Evolutionary conservation across 139 green algal species (phyloP).

Genomic region (Chlorella sp.): DNA sequence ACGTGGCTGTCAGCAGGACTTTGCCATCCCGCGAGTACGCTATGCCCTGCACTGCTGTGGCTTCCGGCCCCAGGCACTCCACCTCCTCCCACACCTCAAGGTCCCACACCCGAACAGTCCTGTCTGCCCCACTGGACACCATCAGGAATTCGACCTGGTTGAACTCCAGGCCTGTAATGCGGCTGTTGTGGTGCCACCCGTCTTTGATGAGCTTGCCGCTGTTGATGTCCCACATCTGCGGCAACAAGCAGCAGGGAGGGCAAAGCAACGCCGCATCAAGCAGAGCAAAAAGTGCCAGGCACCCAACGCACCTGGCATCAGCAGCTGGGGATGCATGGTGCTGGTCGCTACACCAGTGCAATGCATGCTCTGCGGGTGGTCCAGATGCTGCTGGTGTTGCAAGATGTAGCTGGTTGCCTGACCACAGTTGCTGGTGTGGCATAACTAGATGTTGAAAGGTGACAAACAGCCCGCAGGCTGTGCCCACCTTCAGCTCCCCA

Average conservation of each 20-base stretch:
- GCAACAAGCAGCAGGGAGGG: background rate
- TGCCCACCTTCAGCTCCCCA: conserved; percentile 65
- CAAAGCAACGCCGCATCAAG: too few relatives aligned
- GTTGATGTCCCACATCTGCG: conserved; percentile 73
- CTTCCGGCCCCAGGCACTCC: conserved; percentile 50
- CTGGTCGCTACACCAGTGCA: too few relatives aligned
- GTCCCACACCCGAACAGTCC: conserved; percentile 73
- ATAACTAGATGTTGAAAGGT: too few relatives aligned
- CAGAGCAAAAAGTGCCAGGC: too few relatives aligned
- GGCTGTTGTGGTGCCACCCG: conserved; percentile 43
- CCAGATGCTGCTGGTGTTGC: too few relatives aligned
- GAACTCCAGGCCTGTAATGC: conserved; percentile 71
- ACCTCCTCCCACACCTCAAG: conserved; percentile 65
- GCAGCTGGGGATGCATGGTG: too few relatives aligned
- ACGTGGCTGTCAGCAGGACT: conserved; percentile 46
- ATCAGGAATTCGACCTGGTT: conserved; percentile 78
- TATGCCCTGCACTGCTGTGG: conserved; percentile 48
- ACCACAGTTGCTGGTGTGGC: too few relatives aligned
- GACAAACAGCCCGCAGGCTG: background rate
- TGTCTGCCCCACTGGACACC: conserved; percentile 59
- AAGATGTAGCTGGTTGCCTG: too few relatives aligned
- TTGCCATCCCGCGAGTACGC: conserved; percentile 63
- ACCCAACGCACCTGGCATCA: too few relatives aligned
- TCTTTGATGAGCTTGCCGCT: conserved; percentile 55
- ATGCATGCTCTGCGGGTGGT: too few relatives aligned